Conservation (phyloP, 2,329 filamentous ascomycete genomes). For the Basipetospora chlamydospora region DNA sequence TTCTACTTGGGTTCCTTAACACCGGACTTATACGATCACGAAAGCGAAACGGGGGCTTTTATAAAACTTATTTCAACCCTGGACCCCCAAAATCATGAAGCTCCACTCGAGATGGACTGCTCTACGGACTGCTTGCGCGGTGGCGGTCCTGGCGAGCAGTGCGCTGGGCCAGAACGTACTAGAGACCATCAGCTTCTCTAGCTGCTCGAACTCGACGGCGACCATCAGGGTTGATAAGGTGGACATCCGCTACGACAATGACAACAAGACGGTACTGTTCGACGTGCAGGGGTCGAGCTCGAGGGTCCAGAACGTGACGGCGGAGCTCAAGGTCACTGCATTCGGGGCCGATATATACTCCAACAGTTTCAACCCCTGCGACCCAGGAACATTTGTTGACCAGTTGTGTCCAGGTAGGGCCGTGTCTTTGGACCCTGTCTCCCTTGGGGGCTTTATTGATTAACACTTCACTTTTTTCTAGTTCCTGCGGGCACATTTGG, state of each 20-base stretch:
- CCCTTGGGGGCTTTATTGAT: too few species aligned
- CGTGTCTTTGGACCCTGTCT: too few species aligned
- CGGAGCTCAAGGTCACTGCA: slow-evolving; percentile 59
- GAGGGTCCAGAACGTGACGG: slow-evolving; percentile 66
- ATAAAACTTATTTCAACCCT: too few species aligned
- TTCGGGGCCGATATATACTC: slow-evolving; percentile 74
- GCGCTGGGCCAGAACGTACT: slow-evolving; percentile 58
- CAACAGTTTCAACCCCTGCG: slow-evolving; percentile 74
- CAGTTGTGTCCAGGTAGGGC: slow-evolving; percentile 70
- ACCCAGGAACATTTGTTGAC: slow-evolving; percentile 40
- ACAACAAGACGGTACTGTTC: slow-evolving; percentile 59
- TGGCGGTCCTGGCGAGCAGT: slow-evolving; percentile 22
- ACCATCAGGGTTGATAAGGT: slow-evolving; percentile 57
- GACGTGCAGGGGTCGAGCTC: slow-evolving; percentile 67
- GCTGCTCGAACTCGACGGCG: slow-evolving; percentile 38
- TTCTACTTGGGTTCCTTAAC: too few species aligned
- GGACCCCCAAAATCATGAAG: slow-evolving; percentile 7
- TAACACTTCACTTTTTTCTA: too few species aligned
- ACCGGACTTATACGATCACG: too few species aligned
- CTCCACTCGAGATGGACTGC: slow-evolving; percentile 13
- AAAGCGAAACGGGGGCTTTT: too few species aligned
- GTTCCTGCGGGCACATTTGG: slow-evolving; percentile 63
- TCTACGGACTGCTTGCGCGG: slow-evolving; percentile 12
- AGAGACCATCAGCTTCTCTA: slow-evolving; percentile 64
- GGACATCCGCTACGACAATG: slow-evolving; percentile 66